Evolutionary conservation across 441 rosid species (phyloP).

Genomic region (Hypseocharis bilobata): DNA sequence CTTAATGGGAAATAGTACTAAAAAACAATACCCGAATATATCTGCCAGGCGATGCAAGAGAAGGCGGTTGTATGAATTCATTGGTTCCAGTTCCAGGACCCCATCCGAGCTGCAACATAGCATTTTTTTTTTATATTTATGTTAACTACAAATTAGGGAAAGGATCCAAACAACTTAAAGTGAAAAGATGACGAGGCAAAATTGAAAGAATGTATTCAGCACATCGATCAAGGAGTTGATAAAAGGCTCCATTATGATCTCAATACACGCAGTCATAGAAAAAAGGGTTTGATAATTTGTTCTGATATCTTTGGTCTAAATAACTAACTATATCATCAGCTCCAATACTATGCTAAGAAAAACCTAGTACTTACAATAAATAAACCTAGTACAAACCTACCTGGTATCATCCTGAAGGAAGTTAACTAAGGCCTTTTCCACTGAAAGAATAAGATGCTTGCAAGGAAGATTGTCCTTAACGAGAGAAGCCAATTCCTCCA

Average conservation of each 20-base stretch:
- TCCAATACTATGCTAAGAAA: background rate
- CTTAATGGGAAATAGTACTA: background rate
- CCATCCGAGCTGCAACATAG: constrained; percentile 41
- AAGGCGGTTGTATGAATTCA: constrained; percentile 59
- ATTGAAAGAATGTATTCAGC: too few species aligned
- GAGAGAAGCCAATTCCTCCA: constrained; percentile 58
- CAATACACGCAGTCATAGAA: background rate
- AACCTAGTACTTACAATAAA: background rate
- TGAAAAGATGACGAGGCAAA: background rate
- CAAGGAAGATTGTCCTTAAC: constrained; percentile 54
- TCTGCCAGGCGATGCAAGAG: constrained; percentile 65
- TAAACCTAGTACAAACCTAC: constrained; percentile 15
- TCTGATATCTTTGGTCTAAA: too few species aligned
- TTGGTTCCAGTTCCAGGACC: constrained; percentile 54
- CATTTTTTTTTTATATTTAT: background rate
- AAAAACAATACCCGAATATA: constrained; percentile 49
- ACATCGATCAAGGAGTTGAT: background rate
- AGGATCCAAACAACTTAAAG: background rate
- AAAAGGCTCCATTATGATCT: background rate
- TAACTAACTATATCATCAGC: background rate
- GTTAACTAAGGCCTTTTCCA: constrained; percentile 50
- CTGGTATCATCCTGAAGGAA: constrained; percentile 41
- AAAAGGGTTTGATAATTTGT: background rate
- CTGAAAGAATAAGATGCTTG: constrained; percentile 55
- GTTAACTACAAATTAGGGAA: background rate